Evolutionary conservation across 202 grass and related monocot species (phyloP), one percentile per base, ranked within the genome.

Genomic region (Carex sylvatica): DNA sequence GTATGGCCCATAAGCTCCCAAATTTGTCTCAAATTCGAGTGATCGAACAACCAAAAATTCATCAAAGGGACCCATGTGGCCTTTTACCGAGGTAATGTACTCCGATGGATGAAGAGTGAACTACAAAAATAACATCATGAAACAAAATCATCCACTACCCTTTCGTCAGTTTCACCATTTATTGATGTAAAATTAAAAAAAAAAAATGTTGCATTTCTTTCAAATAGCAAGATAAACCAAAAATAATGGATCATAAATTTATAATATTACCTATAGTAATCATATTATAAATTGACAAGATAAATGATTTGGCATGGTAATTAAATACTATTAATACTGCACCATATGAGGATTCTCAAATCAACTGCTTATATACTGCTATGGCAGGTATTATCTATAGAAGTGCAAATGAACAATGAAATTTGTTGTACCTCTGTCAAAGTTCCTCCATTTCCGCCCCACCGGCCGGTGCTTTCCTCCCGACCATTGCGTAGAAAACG

Each of bases 401-500:
- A 42, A 9, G 40, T 42, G 40, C 40, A 46, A 9, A 46, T 46
- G 38, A 46, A 46, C 11, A 11, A 47, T 12, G 9, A 47, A 47
- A 2, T 9, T 12, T 47, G 9, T 12, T 12, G 10, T 85, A 90
- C 89, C 79, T 91, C 87, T 26, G 84, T 6, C 70, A 82, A 84
- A 1, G 1, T n/a, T 0, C 87, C 89, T 28, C 89, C 87, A 0
- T 33, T 26, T 12, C 87, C 87, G 3, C 87, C 90, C 85, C 90
- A 90, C 15, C 63, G 58, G 72, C 87, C 90, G 51, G 87, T 89
- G 87, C 87, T 87, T 74, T 92, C 84, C 63, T 85, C 55, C n/a
- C 65, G 78, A 9, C 78, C 78, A 83, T 69, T 61, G 9, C 82
- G 85, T 22, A 76, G 68, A 52, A 87, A 89, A 11, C 78, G 56